phyloP scores from a whole-genome alignment of 2,329 filamentous ascomycete genomes.

The Intubia oerlemansii region DNA sequence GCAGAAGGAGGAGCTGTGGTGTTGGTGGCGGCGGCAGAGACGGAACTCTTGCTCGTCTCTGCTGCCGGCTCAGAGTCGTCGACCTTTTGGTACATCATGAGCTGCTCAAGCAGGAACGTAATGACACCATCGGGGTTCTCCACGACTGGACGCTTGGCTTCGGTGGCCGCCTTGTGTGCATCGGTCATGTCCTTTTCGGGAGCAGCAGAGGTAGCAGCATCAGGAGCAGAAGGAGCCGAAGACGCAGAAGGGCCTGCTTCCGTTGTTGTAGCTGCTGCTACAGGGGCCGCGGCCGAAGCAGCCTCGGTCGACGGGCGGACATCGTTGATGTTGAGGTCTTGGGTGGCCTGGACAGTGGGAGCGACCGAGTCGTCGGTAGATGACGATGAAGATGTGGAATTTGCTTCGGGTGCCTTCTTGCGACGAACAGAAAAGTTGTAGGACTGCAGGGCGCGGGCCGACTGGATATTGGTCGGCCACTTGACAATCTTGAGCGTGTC shows the following conservation, averaged over 20 bases:
- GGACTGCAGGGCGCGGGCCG: too few species aligned
- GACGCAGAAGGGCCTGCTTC: background rate
- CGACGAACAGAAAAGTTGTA: too few species aligned
- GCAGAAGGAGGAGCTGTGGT: too few species aligned
- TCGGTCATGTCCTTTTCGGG: constrained; percentile 29
- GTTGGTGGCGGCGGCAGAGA: too few species aligned
- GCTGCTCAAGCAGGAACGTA: constrained; percentile 80
- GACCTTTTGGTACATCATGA: constrained; percentile 80
- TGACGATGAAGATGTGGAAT: too few species aligned
- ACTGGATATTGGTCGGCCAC: constrained; percentile 30
- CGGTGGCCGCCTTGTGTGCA: constrained; percentile 31
- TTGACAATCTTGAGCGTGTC: constrained; percentile 58
- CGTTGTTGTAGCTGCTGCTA: too few species aligned
- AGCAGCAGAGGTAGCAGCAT: too few species aligned
- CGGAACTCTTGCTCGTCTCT: constrained; percentile 1
- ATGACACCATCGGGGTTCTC: constrained; percentile 91
- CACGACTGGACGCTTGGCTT: constrained; percentile 61
- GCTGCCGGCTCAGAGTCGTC: constrained; percentile 51
- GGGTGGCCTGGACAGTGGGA: constrained; percentile 22
- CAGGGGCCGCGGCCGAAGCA: constrained; percentile 5
- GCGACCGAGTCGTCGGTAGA: constrained; percentile 19
- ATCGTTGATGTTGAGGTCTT: constrained; percentile 25
- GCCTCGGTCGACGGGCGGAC: constrained; percentile 39
- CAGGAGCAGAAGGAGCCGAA: background rate
- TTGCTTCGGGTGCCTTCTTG: too few species aligned